A percentile compares a stretch with the other conserved stretches of the same genome.
Conservation (phyloP, 2,329 filamentous ascomycete genomes). For the Grosmannia penicillata region DNA sequence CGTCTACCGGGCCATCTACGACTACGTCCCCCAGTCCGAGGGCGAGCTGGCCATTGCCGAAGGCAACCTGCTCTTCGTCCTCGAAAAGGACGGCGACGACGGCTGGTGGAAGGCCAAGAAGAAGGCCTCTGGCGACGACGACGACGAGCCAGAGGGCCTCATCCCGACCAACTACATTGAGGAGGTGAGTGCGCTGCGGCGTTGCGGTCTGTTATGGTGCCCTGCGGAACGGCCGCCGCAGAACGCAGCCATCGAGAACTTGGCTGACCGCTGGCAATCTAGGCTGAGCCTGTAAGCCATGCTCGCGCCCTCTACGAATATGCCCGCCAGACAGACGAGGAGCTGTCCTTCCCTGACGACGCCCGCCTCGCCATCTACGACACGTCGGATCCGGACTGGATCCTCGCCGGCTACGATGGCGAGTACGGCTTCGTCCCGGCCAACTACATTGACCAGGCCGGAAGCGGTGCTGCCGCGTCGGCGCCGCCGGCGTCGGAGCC, state of each 20-base stretch:
- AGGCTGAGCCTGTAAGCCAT: slow-evolving; percentile 43
- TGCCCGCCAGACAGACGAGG: slow-evolving; percentile 90
- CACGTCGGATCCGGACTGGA: slow-evolving; percentile 89
- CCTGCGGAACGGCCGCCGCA: too few species aligned
- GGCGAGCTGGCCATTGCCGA: slow-evolving; percentile 13
- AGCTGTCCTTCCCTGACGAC: slow-evolving; percentile 90
- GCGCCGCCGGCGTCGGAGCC: slow-evolving; percentile 25
- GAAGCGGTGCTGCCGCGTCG: slow-evolving; percentile 18
- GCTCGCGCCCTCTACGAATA: slow-evolving; percentile 98
- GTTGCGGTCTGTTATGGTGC: too few species aligned
- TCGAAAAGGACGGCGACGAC: slow-evolving; percentile 52
- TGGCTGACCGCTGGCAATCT: too few species aligned
- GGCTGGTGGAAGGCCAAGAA: slow-evolving; percentile 97
- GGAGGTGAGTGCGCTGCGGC: slow-evolving; percentile 45
- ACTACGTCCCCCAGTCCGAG: slow-evolving; percentile 13
- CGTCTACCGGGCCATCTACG: slow-evolving; percentile 13
- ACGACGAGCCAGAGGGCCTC: slow-evolving; percentile 79
- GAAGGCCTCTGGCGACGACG: slow-evolving; percentile 66
- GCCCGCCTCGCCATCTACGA: slow-evolving; percentile 74
- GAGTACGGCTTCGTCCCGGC: slow-evolving; percentile 91
- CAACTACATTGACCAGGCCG: slow-evolving; percentile 68
- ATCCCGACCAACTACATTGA: slow-evolving; percentile 93
- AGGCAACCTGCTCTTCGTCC: slow-evolving; percentile 12
- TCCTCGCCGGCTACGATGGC: slow-evolving; percentile 67
- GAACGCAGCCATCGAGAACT: too few species aligned